Evolutionary conservation across 441 rosid genomes (phyloP), one percentile per base, ranked within the genome.

Genomic region (Populus tomentosa): DNA sequence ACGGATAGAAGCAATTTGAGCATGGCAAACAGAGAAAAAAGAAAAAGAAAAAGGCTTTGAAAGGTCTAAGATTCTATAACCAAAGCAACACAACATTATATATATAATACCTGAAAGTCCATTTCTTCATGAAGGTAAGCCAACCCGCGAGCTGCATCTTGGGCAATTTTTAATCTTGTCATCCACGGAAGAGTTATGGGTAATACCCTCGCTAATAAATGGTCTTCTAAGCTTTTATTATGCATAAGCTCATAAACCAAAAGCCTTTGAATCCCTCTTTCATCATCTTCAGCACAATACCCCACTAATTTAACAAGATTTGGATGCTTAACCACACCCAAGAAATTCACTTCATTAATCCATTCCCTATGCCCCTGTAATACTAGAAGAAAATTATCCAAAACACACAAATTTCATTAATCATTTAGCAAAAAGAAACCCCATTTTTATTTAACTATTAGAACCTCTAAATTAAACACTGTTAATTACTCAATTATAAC

Each of bases 301-400:
- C 98, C 98, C 46, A 93, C 90, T 70, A 95, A 81, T 81, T 90
- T 91, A 20, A 95, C 99, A 61, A 95, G 95, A 86, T 95, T 95
- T 18, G 94, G 97, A 85, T 95, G 99, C 68, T 92, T 89, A 73
- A 94, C 92, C 28, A 95, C 95, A 21, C 98, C 99, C 77, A 95
- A 78, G 75, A 92, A 92, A 82, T 87, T 92, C 81, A 95, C 99
- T 72, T 95, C 99, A 82, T 95, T 94, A 78, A 95, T 90, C 99
- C 98, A 94, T 85, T 95, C 98, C 83, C 91, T 95, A 77, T 94
- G 97, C 91, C 99, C 99, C 99, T 95, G 97, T 67, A 87, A 84
- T 75, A 69, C 92, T 91, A 90, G 89, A 87, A 88, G 77, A 32
- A 65, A 28, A 30, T 66, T 26, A 28, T 84, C 83, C 82, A 87